A percentile compares a stretch with the other conserved stretches of the same genome.
phyloP scores from a whole-genome alignment of 441 rosid genomes.

The Erysimum cheiri region DNA sequence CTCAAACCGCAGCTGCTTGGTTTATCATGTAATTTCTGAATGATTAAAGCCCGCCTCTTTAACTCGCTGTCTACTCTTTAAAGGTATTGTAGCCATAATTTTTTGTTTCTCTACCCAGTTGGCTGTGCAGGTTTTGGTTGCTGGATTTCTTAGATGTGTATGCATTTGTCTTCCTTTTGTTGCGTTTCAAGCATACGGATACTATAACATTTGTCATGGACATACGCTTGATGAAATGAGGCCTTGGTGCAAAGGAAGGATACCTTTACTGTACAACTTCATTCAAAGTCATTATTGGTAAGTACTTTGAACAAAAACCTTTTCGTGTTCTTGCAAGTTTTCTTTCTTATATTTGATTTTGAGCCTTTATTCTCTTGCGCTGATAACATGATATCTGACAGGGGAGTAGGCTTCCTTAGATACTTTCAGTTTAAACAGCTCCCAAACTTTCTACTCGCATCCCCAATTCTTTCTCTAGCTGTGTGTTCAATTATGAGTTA shows the following conservation, averaged over 20 bases:
- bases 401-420: conserved; percentile 92
- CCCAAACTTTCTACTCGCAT: conserved; percentile 94
- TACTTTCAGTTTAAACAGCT: conserved; percentile 84
- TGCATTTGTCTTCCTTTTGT: conserved; percentile 76
- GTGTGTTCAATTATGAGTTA: conserved; percentile 67
- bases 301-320: conserved; percentile 17
- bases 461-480: conserved; percentile 79
- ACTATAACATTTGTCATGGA: conserved; percentile 70
- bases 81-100: conserved; percentile 1
- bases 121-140: conserved; percentile 58
- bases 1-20: neutral
- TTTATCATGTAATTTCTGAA: conserved; percentile 1
- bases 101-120: conserved; percentile 52
- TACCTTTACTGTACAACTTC: conserved; percentile 81
- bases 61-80: conserved; percentile 5
- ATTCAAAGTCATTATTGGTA: conserved; percentile 94
- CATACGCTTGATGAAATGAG: conserved; percentile 55
- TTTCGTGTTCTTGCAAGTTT: conserved; percentile 30
- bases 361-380: conserved; percentile 7
- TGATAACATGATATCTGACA: conserved; percentile 40
- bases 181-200: conserved; percentile 85
- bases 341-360: conserved; percentile 25
- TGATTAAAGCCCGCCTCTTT: neutral
- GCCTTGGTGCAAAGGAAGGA: conserved; percentile 87
- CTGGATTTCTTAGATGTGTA: conserved; percentile 63